phyloP scores from a whole-genome alignment of 192 early-diverging fungal genomes.

The Coemansia sp. region DNA sequence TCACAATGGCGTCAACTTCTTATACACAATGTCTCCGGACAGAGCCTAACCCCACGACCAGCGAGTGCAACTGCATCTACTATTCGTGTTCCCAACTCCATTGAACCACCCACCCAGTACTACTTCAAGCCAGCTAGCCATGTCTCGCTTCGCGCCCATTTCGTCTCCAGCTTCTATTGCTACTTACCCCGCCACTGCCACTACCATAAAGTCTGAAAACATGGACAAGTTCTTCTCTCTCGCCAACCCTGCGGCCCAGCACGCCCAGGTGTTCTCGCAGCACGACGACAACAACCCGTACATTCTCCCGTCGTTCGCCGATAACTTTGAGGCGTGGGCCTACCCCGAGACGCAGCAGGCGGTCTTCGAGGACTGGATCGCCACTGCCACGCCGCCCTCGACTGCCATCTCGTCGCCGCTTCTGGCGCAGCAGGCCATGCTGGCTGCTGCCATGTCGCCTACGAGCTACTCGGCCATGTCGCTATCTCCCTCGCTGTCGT shows the following conservation, averaged over 20 bases:
- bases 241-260: conserved; percentile 26
- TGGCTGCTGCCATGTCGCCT: conserved; percentile 25
- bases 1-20: conserved; percentile 54
- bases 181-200: conserved; percentile 3
- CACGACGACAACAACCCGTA: conserved; percentile 39
- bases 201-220: conserved; percentile 23
- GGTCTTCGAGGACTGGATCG: conserved; percentile 50
- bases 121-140: conserved; percentile 16
- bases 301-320: conserved; percentile 45
- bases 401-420: conserved; percentile 45
- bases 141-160: conserved; percentile 34
- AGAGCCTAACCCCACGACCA: conserved; percentile 30
- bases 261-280: conserved; percentile 28
- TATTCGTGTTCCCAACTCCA: conserved; percentile 46
- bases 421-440: conserved; percentile 21
- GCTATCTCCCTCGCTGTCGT: conserved; percentile 26
- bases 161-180: conserved; percentile 28
- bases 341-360: conserved; percentile 52
- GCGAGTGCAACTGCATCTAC: conserved; percentile 54
- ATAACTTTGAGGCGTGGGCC: conserved; percentile 51
- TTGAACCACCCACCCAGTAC: conserved; percentile 16
- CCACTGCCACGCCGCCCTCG: conserved; percentile 35
- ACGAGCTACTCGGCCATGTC: conserved; percentile 19
- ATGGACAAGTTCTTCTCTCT: conserved; percentile 53
- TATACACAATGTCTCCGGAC: conserved; percentile 52